phyloP scores from a whole-genome alignment of 768 basidiomycete genomes.

The Hirschioporus abietinus region DNA sequence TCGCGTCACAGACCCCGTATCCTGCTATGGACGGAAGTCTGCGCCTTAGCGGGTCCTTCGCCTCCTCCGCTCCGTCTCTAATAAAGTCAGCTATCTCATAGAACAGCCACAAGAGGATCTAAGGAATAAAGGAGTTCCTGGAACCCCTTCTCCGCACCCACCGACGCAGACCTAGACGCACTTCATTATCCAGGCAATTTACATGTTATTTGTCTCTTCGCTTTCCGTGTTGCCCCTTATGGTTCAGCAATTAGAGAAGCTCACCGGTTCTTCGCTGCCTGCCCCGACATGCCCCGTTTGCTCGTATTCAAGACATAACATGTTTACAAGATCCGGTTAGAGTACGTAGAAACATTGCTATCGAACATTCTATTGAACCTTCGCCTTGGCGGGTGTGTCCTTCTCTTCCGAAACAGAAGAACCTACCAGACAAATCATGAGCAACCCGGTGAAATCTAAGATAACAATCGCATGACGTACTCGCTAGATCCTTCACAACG shows the following conservation, averaged over 20 bases:
- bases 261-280: background rate
- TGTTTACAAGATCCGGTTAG: background rate
- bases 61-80: background rate
- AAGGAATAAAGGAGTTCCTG: background rate
- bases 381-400: background rate
- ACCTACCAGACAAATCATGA: background rate
- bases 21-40: background rate
- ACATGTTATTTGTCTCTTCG: background rate
- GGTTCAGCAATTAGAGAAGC: background rate
- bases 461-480: slow-evolving; percentile 27
- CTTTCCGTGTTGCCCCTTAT: background rate
- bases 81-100: background rate
- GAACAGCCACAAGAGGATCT: background rate
- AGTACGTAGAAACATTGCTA: background rate
- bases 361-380: background rate
- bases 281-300: background rate
- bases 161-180: background rate
- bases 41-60: background rate
- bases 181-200: background rate
- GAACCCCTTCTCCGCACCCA: background rate
- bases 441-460: background rate
- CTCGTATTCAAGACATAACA: background rate
- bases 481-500: slow-evolving; percentile 57
- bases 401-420: slow-evolving; percentile 4
- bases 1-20: background rate